Base-by-base conservation (phyloP, 192 early-diverging fungal genomes). In the Dissophora globulifera region DNA sequence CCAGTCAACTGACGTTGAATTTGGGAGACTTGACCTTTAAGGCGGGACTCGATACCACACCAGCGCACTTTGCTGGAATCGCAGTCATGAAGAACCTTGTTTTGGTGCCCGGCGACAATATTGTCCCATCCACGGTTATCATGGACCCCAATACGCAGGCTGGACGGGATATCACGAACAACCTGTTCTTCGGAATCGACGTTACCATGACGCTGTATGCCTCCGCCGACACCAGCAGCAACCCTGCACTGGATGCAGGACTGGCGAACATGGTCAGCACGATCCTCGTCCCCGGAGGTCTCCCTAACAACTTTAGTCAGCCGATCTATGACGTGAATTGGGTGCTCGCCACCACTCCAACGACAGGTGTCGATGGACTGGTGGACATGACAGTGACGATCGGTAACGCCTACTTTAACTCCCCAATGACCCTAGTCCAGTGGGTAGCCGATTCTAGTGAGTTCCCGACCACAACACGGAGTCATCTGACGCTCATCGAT, bases 1-100 rank as follows among this genome's bases (percentile, higher is more conserved):
- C 78, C 32, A 67, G 62, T 35, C 71, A 76, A 30, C 43, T 78
- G 11, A 63, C 67, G 3, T 32, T 81, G 9, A 51, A 38, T 35
- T 11, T 79, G 20, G 45, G 50, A 52, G 54, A 56, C 31, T 22
- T 70, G 50, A n/a, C 16, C 1, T 29, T 79, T 27, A 67, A 32
- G 1, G 33, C 25, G 4, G 56, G 66, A 10, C 2, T 42, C 10
- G 41, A 68, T 16, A 50, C 32, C 16, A 42, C 33, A 0, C 10
- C 7, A 0, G 66, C 31, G 4, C 26, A 22, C 11, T 8, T 3
- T 6, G 55, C 35, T 17, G 66, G 48, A 2, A 10, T 8, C 6
- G 22, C 47, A 3, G 1, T 2, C 16, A 0, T 58, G n/a, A 23
- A 10, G 1, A 31, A 58, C 9, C 27, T 68, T 10, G 50, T n/a